Percentiles rank a stretch among this genome's conserved stretches.
These are phyloP conservation scores for Colletotrichum sp. DNA, from an alignment of 2,329 filamentous ascomycete genomes.

Conservation along the genomic window DNA sequence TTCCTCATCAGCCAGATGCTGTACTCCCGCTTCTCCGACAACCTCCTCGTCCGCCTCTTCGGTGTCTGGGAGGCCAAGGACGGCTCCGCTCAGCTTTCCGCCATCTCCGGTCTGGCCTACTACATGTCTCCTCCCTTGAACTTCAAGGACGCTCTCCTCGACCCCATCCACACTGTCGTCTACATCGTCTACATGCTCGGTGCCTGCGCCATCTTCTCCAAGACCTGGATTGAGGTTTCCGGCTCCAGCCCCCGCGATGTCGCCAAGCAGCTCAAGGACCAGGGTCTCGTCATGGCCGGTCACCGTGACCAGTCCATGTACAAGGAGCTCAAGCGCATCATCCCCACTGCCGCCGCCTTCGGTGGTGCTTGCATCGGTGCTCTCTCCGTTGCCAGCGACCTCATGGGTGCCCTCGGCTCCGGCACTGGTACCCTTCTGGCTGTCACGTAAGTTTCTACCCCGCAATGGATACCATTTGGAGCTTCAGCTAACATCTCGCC, in stretches of 20 bases:
- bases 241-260: constrained; percentile 97
- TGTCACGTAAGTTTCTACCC: constrained; percentile 79
- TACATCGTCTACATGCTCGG: constrained; percentile 98
- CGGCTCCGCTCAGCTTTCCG: constrained; percentile 93
- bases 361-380: constrained; percentile 99
- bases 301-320: constrained; percentile 99
- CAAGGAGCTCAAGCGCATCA: constrained; percentile 99
- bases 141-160: constrained; percentile 95
- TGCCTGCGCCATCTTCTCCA: constrained; percentile 97
- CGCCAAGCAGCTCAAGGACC: constrained; percentile 99
- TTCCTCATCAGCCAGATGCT: constrained; percentile 99
- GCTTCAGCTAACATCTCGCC: constrained; percentile 36
- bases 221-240: constrained; percentile 99
- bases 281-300: constrained; percentile 98
- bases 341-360: constrained; percentile 96
- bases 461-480: not conserved
- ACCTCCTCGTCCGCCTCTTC: constrained; percentile 95
- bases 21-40: constrained; percentile 98
- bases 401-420: constrained; percentile 93
- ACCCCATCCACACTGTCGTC: constrained; percentile 94
- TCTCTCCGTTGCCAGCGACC: constrained; percentile 92
- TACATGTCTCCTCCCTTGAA: constrained; percentile 99
- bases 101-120: constrained; percentile 92
- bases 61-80: constrained; percentile 99
- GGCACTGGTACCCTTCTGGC: constrained; percentile 98